Percentiles rank a stretch among this genome's conserved stretches.
Evolutionary conservation across 768 basidiomycete genomes (phyloP).

Genomic region (Mycena epipterygia): DNA sequence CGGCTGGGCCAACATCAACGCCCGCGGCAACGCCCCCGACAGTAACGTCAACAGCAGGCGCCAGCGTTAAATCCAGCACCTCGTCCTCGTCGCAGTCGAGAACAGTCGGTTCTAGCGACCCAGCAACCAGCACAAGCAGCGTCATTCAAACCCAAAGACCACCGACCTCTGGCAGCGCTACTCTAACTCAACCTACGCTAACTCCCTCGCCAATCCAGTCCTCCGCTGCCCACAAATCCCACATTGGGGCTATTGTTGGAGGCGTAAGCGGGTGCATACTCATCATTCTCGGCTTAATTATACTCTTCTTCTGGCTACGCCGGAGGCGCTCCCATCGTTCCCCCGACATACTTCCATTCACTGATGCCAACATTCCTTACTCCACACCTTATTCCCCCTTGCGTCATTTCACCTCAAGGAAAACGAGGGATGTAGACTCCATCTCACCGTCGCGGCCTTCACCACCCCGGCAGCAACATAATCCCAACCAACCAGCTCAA

Average conservation of each 20-base stretch:
- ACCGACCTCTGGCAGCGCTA: background rate
- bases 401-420: background rate
- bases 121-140: background rate
- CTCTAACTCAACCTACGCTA: background rate
- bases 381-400: background rate
- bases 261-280: background rate
- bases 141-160: background rate
- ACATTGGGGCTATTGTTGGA: background rate
- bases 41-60: background rate
- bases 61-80: background rate
- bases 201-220: background rate
- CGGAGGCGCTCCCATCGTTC: background rate
- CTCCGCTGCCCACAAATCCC: background rate
- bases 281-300: background rate
- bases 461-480: background rate
- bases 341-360: background rate
- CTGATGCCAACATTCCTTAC: background rate
- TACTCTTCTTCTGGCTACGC: background rate
- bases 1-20: background rate
- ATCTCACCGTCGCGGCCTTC: background rate
- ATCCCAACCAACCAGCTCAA: background rate
- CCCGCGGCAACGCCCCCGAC: background rate
- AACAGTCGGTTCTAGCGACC: background rate
- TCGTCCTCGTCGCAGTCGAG: background rate
- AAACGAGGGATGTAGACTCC: background rate